These are phyloP conservation scores for Pseudogymnoascus sp. DNA, from an alignment of 2,329 filamentous ascomycete genomes.

Conservation along the genomic window DNA sequence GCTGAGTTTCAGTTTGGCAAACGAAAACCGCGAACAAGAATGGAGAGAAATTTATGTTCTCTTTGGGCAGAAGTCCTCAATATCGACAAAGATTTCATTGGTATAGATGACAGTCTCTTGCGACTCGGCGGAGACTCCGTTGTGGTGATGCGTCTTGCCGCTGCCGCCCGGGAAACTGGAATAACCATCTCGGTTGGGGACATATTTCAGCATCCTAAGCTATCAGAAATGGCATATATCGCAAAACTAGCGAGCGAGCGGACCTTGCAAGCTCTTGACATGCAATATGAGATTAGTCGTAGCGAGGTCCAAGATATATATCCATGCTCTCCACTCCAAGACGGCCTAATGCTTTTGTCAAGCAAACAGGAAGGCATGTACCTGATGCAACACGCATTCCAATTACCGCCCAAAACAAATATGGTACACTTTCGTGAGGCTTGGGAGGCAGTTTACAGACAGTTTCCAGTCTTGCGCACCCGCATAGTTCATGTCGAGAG, in stretches of 20 bases:
- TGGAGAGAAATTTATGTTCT: conserved; percentile 12
- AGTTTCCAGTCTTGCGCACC: conserved; percentile 13
- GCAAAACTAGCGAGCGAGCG: neutral
- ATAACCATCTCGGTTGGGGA: conserved; percentile 8
- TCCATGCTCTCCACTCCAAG: conserved; percentile 31
- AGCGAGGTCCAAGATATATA: conserved; percentile 29
- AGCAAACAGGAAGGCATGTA: conserved; percentile 27
- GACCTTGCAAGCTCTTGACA: neutral
- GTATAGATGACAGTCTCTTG: conserved; percentile 35
- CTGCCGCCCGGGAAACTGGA: conserved; percentile 19
- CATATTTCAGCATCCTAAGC: conserved; percentile 6
- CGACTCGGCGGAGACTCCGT: conserved; percentile 40
- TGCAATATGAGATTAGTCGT: neutral
- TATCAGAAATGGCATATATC: conserved; percentile 2
- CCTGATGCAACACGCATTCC: conserved; percentile 23
- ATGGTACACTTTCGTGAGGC: conserved; percentile 16
- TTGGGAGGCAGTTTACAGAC: conserved; percentile 13
- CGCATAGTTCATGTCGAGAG: conserved; percentile 11
- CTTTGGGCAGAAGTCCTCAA: conserved; percentile 14
- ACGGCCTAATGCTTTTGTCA: conserved; percentile 30
- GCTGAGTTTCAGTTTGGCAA: neutral
- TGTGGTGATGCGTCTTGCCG: conserved; percentile 33
- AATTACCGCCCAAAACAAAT: conserved; percentile 17
- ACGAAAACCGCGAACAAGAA: conserved; percentile 20
- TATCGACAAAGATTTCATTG: conserved; percentile 25